These are phyloP conservation scores for Cryphonectria japonica DNA, from an alignment of 2,329 filamentous ascomycete species.

Conservation along the genomic window DNA sequence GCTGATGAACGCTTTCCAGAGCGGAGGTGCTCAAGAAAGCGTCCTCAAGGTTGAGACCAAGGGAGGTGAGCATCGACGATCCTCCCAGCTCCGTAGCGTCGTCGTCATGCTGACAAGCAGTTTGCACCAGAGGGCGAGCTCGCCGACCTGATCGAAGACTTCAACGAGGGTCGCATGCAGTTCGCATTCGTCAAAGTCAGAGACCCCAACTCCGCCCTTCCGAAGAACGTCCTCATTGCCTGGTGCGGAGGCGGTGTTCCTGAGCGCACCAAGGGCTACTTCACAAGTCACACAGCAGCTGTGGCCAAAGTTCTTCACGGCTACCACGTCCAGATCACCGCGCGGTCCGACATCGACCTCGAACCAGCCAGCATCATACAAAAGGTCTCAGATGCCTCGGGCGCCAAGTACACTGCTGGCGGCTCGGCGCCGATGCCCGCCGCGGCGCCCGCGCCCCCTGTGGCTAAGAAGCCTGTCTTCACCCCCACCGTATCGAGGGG, in stretches of 20 bases:
- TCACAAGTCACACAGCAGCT: constrained; percentile 88
- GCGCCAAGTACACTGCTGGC: constrained; percentile 85
- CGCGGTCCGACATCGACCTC: constrained; percentile 86
- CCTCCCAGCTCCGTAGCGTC: not conserved
- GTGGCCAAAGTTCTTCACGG: constrained; percentile 93
- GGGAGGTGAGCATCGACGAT: constrained; percentile 63
- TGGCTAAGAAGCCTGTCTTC: constrained; percentile 89
- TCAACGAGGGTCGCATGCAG: constrained; percentile 94
- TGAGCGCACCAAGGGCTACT: constrained; percentile 98
- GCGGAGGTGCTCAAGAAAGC: constrained; percentile 84
- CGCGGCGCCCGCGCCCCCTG: constrained; percentile 66
- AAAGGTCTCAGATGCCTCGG: constrained; percentile 93
- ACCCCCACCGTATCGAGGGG: constrained; percentile 68
- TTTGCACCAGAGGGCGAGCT: constrained; percentile 78
- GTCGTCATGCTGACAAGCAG: constrained; percentile 29
- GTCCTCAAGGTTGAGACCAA: constrained; percentile 92
- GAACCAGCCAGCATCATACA: constrained; percentile 86
- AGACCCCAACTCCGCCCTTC: constrained; percentile 85
- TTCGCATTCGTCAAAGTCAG: constrained; percentile 97
- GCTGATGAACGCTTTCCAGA: constrained; percentile 90
- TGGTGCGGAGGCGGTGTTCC: constrained; percentile 98
- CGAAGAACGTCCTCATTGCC: constrained; percentile 90
- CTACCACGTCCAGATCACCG: constrained; percentile 97
- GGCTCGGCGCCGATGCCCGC: constrained; percentile 57
- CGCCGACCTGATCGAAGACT: constrained; percentile 87